Percentiles rank a stretch among this genome's conserved stretches.
Conservation (phyloP, 306 rosid species). For the Chamaecrista fasciculata region DNA sequence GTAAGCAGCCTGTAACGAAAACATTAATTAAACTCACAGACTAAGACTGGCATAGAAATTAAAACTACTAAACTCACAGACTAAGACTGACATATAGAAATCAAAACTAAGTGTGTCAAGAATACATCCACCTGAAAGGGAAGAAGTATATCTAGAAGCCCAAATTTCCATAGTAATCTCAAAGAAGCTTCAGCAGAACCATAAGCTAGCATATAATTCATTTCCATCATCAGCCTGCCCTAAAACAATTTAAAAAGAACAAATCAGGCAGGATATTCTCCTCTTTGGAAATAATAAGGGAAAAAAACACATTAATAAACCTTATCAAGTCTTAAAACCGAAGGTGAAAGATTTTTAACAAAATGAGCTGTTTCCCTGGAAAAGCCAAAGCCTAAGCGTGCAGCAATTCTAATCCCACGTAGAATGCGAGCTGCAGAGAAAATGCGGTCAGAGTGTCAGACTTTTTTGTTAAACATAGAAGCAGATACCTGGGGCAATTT, state of each 20-base stretch:
- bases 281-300: conserved; percentile 20
- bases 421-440: conserved; percentile 79
- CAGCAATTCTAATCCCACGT: conserved; percentile 84
- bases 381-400: conserved; percentile 77
- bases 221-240: conserved; percentile 86
- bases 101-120: neutral
- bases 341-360: conserved; percentile 49
- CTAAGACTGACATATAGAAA: conserved; percentile 23
- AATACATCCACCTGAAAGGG: conserved; percentile 61
- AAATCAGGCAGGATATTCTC: conserved; percentile 26
- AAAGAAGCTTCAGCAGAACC: conserved; percentile 90
- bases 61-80: conserved; percentile 23
- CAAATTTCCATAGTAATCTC: conserved; percentile 78
- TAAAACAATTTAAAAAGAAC: conserved; percentile 36
- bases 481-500: neutral
- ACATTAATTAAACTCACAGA: conserved; percentile 22
- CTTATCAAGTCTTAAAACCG: conserved; percentile 72
- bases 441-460: conserved; percentile 13
- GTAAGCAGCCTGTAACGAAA: conserved; percentile 74
- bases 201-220: conserved; percentile 85
- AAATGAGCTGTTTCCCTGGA: conserved; percentile 72
- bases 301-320: conserved; percentile 41
- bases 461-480: conserved; percentile 9
- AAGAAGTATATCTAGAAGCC: conserved; percentile 79
- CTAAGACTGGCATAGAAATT: conserved; percentile 21